Percentiles rank a stretch among this genome's conserved stretches.
These are phyloP conservation scores for Sindora glabra DNA, from an alignment of 306 rosid genomes.

Conservation along the genomic window DNA sequence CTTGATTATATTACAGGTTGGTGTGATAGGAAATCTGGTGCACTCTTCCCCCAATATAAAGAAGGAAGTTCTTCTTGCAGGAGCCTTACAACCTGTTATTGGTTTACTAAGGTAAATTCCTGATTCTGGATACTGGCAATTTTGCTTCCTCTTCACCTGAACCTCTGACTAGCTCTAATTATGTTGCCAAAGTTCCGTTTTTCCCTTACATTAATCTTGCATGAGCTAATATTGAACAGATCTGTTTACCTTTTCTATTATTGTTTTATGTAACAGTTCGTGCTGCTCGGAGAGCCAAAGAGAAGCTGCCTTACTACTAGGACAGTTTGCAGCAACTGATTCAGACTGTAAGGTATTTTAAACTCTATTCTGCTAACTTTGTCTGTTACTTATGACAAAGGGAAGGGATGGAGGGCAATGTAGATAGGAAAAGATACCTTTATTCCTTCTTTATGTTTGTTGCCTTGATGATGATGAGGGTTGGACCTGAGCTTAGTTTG, in stretches of 20 bases:
- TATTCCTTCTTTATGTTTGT: background rate
- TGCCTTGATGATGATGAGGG: constrained; percentile 7
- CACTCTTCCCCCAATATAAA: constrained; percentile 95
- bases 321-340: constrained; percentile 98
- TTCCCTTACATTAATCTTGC: background rate
- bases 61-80: constrained; percentile 92
- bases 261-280: constrained; percentile 49
- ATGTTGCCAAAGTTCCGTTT: background rate
- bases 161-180: background rate
- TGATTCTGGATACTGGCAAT: constrained; percentile 9
- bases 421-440: background rate
- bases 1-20: constrained; percentile 63
- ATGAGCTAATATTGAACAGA: background rate
- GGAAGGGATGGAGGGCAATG: background rate
- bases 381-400: background rate
- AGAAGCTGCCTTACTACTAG: constrained; percentile 96
- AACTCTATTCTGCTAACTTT: background rate
- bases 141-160: background rate
- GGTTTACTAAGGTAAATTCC: constrained; percentile 74
- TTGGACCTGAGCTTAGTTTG: background rate
- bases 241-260: constrained; percentile 10
- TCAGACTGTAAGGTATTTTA: constrained; percentile 83
- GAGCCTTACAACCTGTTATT: constrained; percentile 96
- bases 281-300: constrained; percentile 97
- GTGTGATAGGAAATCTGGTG: constrained; percentile 95